A percentile compares a stretch with the other conserved stretches of the same genome.
phyloP scores from a whole-genome alignment of 805 yeast genomes.

The Saccharomycopsis capsularis region DNA sequence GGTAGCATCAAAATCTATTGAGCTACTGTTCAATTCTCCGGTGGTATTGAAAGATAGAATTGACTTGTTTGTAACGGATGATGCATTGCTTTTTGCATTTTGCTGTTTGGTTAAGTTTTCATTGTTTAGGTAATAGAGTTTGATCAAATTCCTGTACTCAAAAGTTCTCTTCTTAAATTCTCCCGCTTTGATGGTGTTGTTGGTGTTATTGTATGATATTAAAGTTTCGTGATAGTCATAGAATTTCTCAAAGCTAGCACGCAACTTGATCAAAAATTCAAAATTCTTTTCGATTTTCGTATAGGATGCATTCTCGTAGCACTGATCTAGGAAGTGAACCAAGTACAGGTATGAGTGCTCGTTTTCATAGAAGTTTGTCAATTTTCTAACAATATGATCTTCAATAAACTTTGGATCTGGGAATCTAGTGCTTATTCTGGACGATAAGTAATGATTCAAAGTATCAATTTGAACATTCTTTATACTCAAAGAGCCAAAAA shows the following conservation, averaged over 20 bases:
- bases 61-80: not conserved
- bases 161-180: conserved; percentile 5
- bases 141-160: conserved; percentile 10
- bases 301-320: conserved; percentile 15
- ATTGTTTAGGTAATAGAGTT: not conserved
- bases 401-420: conserved; percentile 5
- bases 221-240: conserved; percentile 2
- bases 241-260: conserved; percentile 15
- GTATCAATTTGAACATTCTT: conserved; percentile 21
- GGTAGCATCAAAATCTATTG: not conserved
- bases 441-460: conserved; percentile 13
- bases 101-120: not conserved
- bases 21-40: not conserved
- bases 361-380: conserved; percentile 8
- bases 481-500: conserved; percentile 9
- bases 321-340: conserved; percentile 8
- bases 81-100: not conserved
- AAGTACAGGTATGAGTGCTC: conserved; percentile 10
- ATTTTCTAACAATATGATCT: not conserved
- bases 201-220: not conserved
- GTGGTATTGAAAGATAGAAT: conserved; percentile 11
- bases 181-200: not conserved
- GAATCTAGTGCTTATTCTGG: conserved; percentile 9
- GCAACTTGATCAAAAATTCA: conserved; percentile 14
- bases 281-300: conserved; percentile 20